Evolutionary conservation across 306 rosid genomes (phyloP).

Genomic region (Casuarina cunninghamiana): DNA sequence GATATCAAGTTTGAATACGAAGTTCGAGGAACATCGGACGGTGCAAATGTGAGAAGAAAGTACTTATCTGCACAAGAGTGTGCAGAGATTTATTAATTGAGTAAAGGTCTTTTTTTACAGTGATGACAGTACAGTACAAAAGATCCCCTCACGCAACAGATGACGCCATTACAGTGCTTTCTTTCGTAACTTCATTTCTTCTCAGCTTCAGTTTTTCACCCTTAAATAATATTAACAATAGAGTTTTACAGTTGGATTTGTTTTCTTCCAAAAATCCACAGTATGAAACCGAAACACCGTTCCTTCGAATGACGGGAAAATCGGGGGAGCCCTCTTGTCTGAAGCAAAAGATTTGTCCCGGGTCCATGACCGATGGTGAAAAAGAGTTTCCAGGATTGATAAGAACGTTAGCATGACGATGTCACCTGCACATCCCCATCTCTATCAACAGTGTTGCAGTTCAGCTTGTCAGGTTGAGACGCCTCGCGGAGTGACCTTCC

Average conservation of each 20-base stretch:
- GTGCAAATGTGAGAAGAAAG: background rate
- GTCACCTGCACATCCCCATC: constrained; percentile 23
- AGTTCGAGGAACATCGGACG: constrained; percentile 27
- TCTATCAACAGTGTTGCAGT: background rate
- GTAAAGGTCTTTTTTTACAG: background rate
- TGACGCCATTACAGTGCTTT: constrained; percentile 24
- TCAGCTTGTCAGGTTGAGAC: background rate
- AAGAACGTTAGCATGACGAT: constrained; percentile 33
- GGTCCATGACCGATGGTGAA: background rate
- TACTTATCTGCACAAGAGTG: background rate
- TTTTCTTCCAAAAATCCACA: too few relatives aligned
- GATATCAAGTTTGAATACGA: constrained; percentile 6
- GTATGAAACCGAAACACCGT: constrained; percentile 29
- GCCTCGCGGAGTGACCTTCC: background rate
- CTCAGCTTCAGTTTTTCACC: too few relatives aligned
- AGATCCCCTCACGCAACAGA: constrained; percentile 35
- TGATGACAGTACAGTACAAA: constrained; percentile 2
- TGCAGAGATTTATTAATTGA: constrained; percentile 1
- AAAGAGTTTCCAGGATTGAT: background rate
- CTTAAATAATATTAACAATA: too few relatives aligned
- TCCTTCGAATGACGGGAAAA: constrained; percentile 29
- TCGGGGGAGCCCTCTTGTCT: constrained; percentile 26
- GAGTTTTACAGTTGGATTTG: too few relatives aligned
- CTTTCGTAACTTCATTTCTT: background rate
- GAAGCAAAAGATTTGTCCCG: constrained; percentile 35